Evolutionary conservation across 106 monocot species (phyloP).

Genomic region (Triglochin maritima): DNA sequence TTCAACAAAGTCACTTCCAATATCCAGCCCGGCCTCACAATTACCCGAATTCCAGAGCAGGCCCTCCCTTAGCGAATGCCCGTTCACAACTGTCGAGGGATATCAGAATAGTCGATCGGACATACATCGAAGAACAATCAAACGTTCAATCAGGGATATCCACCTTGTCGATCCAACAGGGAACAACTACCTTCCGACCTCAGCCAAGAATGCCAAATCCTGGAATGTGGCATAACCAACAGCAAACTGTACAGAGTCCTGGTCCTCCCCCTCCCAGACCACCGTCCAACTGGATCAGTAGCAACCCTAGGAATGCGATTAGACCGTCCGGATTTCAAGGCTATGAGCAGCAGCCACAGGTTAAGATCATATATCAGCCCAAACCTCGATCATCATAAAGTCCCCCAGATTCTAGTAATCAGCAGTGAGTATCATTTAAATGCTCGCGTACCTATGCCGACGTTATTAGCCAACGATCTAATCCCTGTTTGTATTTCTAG

Average conservation of each 20-base stretch:
- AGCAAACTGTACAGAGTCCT: slow-evolving; percentile 12
- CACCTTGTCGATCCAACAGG: slow-evolving; percentile 27
- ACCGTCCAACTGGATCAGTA: slow-evolving; percentile 60
- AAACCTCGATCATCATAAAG: slow-evolving; percentile 16
- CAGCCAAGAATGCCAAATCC: slow-evolving; percentile 16
- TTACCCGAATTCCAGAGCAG: slow-evolving; percentile 11
- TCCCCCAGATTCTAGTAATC: slow-evolving; percentile 8
- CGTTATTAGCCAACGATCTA: too few species aligned
- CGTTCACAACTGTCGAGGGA: slow-evolving; percentile 20
- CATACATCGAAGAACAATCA: slow-evolving; percentile 16
- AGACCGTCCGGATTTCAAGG: slow-evolving; percentile 3
- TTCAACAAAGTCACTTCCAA: slow-evolving; percentile 15
- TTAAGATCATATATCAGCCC: slow-evolving; percentile 34
- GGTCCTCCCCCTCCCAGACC: slow-evolving; percentile 46
- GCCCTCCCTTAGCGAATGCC: slow-evolving; percentile 8
- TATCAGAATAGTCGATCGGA: slow-evolving; percentile 22
- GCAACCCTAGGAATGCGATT: slow-evolving; percentile 11
- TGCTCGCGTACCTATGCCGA: too few species aligned
- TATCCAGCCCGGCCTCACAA: slow-evolving; percentile 2
- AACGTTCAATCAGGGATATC: slow-evolving; percentile 28
- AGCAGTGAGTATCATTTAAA: slow-evolving; percentile 7
- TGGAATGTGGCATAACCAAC: slow-evolving; percentile 19
- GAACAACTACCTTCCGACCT: neutral
- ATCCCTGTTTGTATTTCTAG: too few species aligned
- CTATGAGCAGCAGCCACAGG: slow-evolving; percentile 21